These are phyloP conservation scores for Prunus fruticosa DNA, from an alignment of 306 rosid genomes.

Conservation along the genomic window DNA sequence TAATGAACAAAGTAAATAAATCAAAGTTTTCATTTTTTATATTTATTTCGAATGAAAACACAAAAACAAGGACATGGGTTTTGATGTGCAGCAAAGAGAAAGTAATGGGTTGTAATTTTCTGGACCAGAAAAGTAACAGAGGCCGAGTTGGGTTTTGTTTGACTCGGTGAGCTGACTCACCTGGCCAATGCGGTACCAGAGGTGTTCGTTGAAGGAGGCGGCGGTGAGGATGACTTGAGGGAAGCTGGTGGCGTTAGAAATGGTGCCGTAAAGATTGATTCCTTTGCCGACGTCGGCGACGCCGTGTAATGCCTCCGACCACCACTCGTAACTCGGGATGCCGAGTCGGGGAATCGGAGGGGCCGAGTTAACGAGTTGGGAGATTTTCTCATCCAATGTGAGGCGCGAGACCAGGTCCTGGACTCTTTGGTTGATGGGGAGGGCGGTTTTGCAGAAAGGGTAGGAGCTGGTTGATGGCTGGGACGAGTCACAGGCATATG, in stretches of 20 bases:
- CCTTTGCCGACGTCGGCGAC: conserved; percentile 56
- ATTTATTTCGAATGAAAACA: not conserved
- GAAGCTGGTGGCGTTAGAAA: conserved; percentile 67
- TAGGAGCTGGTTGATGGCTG: conserved; percentile 52
- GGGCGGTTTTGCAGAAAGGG: conserved; percentile 68
- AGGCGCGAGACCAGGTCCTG: conserved; percentile 75
- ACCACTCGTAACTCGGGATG: conserved; percentile 80
- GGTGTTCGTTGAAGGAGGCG: conserved; percentile 63
- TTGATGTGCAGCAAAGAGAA: not conserved
- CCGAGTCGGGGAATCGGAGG: conserved; percentile 88
- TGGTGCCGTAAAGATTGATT: conserved; percentile 40
- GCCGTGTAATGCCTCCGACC: conserved; percentile 93
- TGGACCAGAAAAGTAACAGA: not conserved
- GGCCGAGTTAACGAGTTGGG: conserved; percentile 81
- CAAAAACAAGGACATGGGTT: not conserved
- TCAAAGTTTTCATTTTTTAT: no score
- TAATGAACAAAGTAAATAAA: not conserved
- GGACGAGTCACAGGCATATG: conserved; percentile 73
- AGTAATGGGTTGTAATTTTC: not conserved
- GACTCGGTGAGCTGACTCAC: conserved; percentile 26
- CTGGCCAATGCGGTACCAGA: conserved; percentile 81
- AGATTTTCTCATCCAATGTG: conserved; percentile 82
- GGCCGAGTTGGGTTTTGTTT: not conserved
- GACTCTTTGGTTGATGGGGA: conserved; percentile 45
- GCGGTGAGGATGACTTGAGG: conserved; percentile 96